phyloP scores from a whole-genome alignment of 2,329 filamentous ascomycete genomes.

The Dactylonectria estremocensis region DNA sequence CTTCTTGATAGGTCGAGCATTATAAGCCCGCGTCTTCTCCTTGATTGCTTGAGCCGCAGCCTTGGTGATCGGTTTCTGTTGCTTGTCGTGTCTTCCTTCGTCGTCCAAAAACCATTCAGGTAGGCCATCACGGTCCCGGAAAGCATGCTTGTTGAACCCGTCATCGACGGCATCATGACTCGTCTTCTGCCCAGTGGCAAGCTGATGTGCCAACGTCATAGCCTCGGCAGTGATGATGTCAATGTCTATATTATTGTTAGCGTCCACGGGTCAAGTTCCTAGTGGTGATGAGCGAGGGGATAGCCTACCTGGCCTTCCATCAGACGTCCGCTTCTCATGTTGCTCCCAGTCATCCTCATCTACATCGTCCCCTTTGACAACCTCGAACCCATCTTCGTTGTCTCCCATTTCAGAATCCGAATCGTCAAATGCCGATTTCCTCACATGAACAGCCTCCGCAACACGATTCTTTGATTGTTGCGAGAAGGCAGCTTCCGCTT shows the following conservation, averaged over 20 bases:
- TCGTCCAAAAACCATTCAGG: slow-evolving; percentile 99
- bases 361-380: slow-evolving; percentile 63
- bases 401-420: slow-evolving; percentile 55
- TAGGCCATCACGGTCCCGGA: slow-evolving; percentile 91
- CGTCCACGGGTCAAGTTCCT: background rate
- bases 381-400: slow-evolving; percentile 71
- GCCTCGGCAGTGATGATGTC: slow-evolving; percentile 99
- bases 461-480: slow-evolving; percentile 48
- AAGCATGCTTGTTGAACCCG: slow-evolving; percentile 91
- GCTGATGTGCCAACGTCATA: slow-evolving; percentile 95
- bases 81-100: slow-evolving; percentile 86
- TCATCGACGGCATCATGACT: slow-evolving; percentile 88
- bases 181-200: slow-evolving; percentile 88
- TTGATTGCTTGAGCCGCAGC: slow-evolving; percentile 93
- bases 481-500: slow-evolving; percentile 45
- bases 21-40: slow-evolving; percentile 92
- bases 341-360: slow-evolving; percentile 76
- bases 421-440: slow-evolving; percentile 45
- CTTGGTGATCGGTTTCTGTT: slow-evolving; percentile 90
- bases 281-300: background rate
- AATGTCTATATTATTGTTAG: slow-evolving; percentile 72
- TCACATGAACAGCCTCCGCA: slow-evolving; percentile 36
- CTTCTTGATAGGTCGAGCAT: slow-evolving; percentile 98
- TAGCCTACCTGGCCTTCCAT: slow-evolving; percentile 72
- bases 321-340: slow-evolving; percentile 72